Evolutionary conservation across 2,329 filamentous ascomycete genomes (phyloP), one percentile per base, ranked within the genome.

Genomic region (Hortaea werneckii): DNA sequence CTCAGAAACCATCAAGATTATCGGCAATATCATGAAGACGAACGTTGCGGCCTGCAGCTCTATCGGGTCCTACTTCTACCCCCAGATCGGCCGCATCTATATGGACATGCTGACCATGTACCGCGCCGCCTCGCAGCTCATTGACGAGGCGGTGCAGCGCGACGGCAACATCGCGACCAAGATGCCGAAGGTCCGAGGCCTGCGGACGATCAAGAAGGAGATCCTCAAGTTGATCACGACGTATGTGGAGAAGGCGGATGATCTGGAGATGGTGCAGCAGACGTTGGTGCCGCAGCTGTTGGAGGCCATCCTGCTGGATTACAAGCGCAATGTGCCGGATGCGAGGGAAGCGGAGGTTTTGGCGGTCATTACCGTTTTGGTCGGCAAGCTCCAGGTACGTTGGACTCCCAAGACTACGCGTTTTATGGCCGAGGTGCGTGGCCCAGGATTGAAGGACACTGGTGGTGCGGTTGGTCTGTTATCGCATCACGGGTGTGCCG

Each of bases 1-100:
- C 60, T 75, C 82, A 8, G 89, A 98, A 57, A 94, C 89, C 1
- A 96, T 98, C 72, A 98, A 98, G 73, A 83, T 98, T 55, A 89
- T 98, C 52, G 92, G 92, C 55, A 98, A 98, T 69, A 95, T 98
- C 64, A 98, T 98, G 92, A 98, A 98, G 78, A 98, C 92, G 1
- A 98, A 98, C 59, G 92, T 98, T 4, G 90, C 94, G n/a, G 92
- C 92, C 32, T 98, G 92, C 67, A 87, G 86, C 32, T 96, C 92
- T 0, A 92, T 98, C 48, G 92, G 94, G 30, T 82, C 87, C 43
- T 98, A 96, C 69, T 98, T 98, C 67, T 95, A 95, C 62, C 90
- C 92, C 9, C 92, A 98, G 65, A 95, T 98, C 57, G 92, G 90
- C 37, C 84, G 88, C 47, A 96, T 98, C 57, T 98, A 96, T 67